phyloP scores from a whole-genome alignment of 768 basidiomycete genomes.

The Mrakia blollopis region DNA sequence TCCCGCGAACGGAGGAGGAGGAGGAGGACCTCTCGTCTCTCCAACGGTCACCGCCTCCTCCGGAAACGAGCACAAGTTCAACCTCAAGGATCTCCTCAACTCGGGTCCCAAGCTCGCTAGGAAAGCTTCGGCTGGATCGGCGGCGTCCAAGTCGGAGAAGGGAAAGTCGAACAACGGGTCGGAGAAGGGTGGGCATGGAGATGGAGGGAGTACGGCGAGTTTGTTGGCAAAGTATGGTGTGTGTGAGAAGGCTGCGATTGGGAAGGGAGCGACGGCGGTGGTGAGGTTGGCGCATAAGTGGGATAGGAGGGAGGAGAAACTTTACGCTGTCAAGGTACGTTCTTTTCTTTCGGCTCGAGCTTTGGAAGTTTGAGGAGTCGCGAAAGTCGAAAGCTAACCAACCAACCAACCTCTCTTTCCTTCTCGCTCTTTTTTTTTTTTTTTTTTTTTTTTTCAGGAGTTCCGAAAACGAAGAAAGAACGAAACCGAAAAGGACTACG shows the following conservation, averaged over 20 bases:
- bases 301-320: conserved; percentile 92
- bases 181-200: conserved; percentile 50
- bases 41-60: conserved; percentile 45
- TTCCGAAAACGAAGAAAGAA: conserved; percentile 97
- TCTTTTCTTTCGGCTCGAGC: background rate
- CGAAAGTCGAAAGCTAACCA: too few relatives aligned
- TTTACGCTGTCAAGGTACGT: conserved; percentile 91
- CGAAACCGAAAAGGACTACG: conserved; percentile 97
- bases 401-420: background rate
- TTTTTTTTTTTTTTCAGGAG: conserved; percentile 56
- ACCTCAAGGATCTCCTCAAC: conserved; percentile 72
- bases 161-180: conserved; percentile 54
- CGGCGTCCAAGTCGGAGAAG: conserved; percentile 58
- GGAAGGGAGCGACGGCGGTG: conserved; percentile 96
- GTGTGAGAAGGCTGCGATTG: conserved; percentile 93
- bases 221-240: conserved; percentile 89
- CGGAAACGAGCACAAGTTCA: conserved; percentile 60
- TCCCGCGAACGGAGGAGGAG: too few relatives aligned
- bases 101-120: conserved; percentile 69
- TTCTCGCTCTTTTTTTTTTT: conserved; percentile 8
- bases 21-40: background rate
- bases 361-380: too few relatives aligned
- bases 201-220: conserved; percentile 52
- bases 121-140: conserved; percentile 65
- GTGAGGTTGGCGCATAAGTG: conserved; percentile 97